phyloP scores from a whole-genome alignment of 495 filamentous ascomycete species.

The Neurospora hispaniola region DNA sequence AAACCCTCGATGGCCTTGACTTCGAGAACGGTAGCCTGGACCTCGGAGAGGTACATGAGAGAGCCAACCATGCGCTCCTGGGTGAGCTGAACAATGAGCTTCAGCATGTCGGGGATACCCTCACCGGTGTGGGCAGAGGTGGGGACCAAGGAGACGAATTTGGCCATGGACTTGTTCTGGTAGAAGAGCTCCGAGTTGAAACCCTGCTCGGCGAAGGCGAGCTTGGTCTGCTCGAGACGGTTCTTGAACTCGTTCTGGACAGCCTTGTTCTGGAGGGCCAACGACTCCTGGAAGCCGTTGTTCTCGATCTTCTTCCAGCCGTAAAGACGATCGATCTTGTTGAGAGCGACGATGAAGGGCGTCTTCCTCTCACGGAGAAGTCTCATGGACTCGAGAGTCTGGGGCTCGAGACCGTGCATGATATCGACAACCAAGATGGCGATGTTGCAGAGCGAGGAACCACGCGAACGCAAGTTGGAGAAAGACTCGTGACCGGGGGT shows the following conservation, averaged over 20 bases:
- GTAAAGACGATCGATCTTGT: slow-evolving; percentile 99
- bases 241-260: slow-evolving; percentile 93
- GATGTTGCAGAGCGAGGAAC: slow-evolving; percentile 97
- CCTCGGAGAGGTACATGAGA: slow-evolving; percentile 96
- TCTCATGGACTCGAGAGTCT: slow-evolving; percentile 95
- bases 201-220: slow-evolving; percentile 89
- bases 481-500: slow-evolving; percentile 99
- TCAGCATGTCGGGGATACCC: slow-evolving; percentile 98
- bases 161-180: slow-evolving; percentile 95
- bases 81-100: slow-evolving; percentile 80
- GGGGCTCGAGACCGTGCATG: slow-evolving; percentile 98
- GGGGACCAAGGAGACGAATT: slow-evolving; percentile 86
- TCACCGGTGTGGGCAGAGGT: slow-evolving; percentile 97
- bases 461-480: slow-evolving; percentile 91
- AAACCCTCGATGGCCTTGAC: slow-evolving; percentile 99
- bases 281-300: slow-evolving; percentile 91
- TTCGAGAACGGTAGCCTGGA: slow-evolving; percentile 95
- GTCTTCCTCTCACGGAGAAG: slow-evolving; percentile 88
- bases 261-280: slow-evolving; percentile 81
- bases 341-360: slow-evolving; percentile 96
- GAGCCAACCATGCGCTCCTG: slow-evolving; percentile 97
- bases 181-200: slow-evolving; percentile 97
- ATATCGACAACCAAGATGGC: slow-evolving; percentile 99
- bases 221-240: slow-evolving; percentile 80
- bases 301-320: slow-evolving; percentile 97